Evolutionary conservation across 352 stramenopile genomes (phyloP).

Genomic region (Globisporangium alternatum): DNA sequence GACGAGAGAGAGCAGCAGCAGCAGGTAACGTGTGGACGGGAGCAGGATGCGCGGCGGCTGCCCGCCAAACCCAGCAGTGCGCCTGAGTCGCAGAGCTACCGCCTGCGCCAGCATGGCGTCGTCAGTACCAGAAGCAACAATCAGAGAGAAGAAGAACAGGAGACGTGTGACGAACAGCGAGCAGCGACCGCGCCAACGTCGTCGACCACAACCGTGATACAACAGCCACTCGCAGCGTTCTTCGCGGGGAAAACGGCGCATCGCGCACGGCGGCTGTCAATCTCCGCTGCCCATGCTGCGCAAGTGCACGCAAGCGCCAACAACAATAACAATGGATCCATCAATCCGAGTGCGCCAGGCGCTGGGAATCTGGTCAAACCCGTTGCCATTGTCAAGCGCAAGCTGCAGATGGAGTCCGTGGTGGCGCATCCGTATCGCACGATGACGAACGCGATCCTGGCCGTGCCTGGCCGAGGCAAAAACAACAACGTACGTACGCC

Average conservation of each 20-base stretch:
- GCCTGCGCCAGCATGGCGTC: constrained; percentile 10
- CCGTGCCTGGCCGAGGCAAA: constrained; percentile 12
- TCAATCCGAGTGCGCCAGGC: constrained; percentile 2
- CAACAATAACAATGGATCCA: constrained; percentile 11
- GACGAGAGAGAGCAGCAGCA: background rate
- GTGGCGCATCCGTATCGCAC: constrained; percentile 11
- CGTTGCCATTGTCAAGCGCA: constrained; percentile 10
- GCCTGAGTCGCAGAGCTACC: background rate
- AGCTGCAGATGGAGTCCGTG: constrained; percentile 19
- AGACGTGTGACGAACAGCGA: background rate
- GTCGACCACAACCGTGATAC: background rate
- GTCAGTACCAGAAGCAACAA: constrained; percentile 11
- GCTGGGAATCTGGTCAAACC: constrained; percentile 5
- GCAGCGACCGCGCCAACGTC: background rate
- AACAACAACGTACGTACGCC: constrained; percentile 25
- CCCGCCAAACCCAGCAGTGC: constrained; percentile 11
- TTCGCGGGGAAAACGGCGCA: constrained; percentile 21
- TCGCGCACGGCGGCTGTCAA: constrained; percentile 16
- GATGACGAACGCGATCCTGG: constrained; percentile 7
- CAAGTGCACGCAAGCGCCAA: constrained; percentile 16
- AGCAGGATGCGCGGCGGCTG: constrained; percentile 9
- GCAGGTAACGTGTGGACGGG: background rate
- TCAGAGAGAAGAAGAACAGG: constrained; percentile 11
- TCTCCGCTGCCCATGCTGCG: constrained; percentile 16
- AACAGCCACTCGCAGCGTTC: constrained; percentile 24